Conservation (phyloP, 345 rosid species). For the Bretschneidera sinensis region DNA sequence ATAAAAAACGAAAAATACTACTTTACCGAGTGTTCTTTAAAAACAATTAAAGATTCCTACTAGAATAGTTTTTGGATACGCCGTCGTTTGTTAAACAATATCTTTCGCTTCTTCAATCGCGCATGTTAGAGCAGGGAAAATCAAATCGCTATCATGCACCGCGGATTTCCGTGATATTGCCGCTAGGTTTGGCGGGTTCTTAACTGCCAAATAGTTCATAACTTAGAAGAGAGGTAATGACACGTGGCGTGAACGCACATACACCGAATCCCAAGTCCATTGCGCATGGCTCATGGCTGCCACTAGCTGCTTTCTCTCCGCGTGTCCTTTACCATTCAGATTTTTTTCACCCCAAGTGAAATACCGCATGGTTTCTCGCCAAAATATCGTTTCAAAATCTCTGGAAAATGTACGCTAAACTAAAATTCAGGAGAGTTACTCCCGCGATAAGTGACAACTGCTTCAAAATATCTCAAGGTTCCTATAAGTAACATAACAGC, state of each 20-base stretch:
- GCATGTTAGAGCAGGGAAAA: constrained; percentile 12
- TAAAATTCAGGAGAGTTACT: constrained; percentile 29
- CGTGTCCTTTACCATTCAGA: constrained; percentile 7
- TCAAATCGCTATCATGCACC: constrained; percentile 12
- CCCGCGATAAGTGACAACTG: constrained; percentile 25
- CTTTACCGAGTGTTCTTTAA: too few species aligned
- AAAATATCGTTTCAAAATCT: constrained; percentile 3
- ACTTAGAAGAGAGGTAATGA: constrained; percentile 4
- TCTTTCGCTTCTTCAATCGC: background rate
- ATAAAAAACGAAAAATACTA: too few species aligned
- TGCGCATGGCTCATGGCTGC: constrained; percentile 28
- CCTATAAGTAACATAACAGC: too few species aligned
- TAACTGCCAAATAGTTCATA: constrained; percentile 21
- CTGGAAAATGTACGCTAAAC: too few species aligned
- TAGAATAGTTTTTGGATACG: too few species aligned
- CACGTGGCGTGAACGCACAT: constrained; percentile 20
- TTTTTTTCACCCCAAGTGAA: background rate
- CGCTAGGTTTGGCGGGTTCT: constrained; percentile 13
- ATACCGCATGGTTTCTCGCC: constrained; percentile 7
- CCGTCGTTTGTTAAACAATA: too few species aligned
- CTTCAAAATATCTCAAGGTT: constrained; percentile 24
- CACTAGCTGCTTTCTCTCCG: constrained; percentile 11
- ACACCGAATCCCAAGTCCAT: constrained; percentile 7
- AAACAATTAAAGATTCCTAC: too few species aligned
- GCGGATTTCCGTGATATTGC: background rate